Evolutionary conservation across 371 early-diverging fungal genomes (phyloP).

Genomic region (Funneliformis caledonium): DNA sequence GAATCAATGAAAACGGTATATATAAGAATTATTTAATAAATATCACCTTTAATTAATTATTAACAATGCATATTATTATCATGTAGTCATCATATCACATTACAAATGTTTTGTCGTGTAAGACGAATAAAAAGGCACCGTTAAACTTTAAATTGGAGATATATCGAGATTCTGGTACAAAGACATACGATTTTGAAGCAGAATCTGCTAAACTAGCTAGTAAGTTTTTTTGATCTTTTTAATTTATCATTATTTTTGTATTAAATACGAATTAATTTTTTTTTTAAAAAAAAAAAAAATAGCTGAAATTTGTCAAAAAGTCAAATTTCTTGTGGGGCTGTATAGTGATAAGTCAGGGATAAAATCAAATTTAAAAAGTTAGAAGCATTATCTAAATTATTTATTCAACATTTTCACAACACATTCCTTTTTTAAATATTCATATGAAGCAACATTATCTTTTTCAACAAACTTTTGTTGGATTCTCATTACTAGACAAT

Average conservation of each 20-base stretch:
- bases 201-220: conserved; percentile 69
- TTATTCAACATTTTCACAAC: neutral
- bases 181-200: conserved; percentile 84
- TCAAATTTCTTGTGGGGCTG: conserved; percentile 9
- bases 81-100: conserved; percentile 78
- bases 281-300: neutral
- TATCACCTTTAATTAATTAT: neutral
- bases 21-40: conserved; percentile 4
- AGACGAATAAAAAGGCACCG: conserved; percentile 75
- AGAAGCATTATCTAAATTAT: neutral
- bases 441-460: no score
- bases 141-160: conserved; percentile 78
- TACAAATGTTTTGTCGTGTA: conserved; percentile 75
- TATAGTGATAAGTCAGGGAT: conserved; percentile 28
- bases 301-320: conserved; percentile 38
- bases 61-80: neutral
- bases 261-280: neutral
- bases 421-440: neutral
- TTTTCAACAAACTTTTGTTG: neutral
- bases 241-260: neutral
- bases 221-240: conserved; percentile 49
- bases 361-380: neutral
- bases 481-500: no score
- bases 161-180: conserved; percentile 64
- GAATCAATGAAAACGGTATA: conserved; percentile 82